Base-by-base conservation (phyloP, 2,329 filamentous ascomycete genomes). In the Claviceps paspali region DNA sequence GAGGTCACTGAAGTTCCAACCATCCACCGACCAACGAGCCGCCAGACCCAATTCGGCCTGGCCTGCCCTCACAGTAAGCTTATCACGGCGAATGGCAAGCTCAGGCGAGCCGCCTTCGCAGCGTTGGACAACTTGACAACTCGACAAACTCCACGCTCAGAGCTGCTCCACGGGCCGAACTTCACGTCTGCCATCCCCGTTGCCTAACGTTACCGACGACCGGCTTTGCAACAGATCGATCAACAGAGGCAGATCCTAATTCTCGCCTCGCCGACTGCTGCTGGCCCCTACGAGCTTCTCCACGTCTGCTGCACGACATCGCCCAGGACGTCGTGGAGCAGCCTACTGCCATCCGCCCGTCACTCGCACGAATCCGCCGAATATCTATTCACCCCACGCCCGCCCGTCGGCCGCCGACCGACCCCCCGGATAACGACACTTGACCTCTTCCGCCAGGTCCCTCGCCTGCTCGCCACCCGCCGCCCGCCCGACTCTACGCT, bases 151-250 rank as follows among this genome's bases (percentile, higher is more conserved):
- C n/a, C n/a, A n/a, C n/a, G n/a, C n/a, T 32, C n/a, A 5, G 21
- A 5, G 5, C 8, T 35, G 26, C 27, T 22, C 18, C 11, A 29
- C 27, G 28, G 21, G 28, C 29, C 28, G 22, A 27, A 35, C 33
- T 30, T 39, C 33, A 36, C 33, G 5, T 39, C 38, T 36, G 33
- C 29, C 33, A 39, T n/a, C n/a, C 29, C 32, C 37, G 15, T 27
- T 31, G 24, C 27, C 32, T 22, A n/a, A 18, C 36, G 8, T 32
- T 34, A 11, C 22, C 24, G 14, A 35, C 33, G n/a, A n/a, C n/a
- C n/a, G n/a, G 6, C 17, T 35, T 26, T 35, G 12, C 33, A 35
- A 21, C 33, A 15, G 27, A n/a, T n/a, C n/a, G n/a, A n/a, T n/a
- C n/a, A n/a, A n/a, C n/a, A n/a, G n/a, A n/a, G n/a, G n/a, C n/a